Evolutionary conservation across 2,329 filamentous ascomycete species (phyloP).

Genomic region (Rutstroemia sp.): DNA sequence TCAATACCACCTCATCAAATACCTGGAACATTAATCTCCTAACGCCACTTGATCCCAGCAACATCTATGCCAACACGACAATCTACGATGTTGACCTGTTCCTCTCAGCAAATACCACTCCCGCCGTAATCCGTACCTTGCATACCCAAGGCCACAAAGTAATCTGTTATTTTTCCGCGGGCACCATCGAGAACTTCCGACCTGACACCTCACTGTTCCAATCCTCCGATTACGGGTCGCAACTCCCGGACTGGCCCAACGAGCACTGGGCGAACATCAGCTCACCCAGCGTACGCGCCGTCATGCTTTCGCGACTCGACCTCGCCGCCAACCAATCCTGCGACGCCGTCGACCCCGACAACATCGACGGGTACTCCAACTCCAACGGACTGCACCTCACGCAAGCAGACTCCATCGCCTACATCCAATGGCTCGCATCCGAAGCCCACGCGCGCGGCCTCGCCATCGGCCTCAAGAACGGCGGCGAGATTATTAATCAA

Average conservation of each 20-base stretch:
- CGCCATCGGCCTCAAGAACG: constrained; percentile 63
- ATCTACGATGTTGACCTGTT: constrained; percentile 33
- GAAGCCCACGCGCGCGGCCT: constrained; percentile 48
- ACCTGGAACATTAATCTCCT: constrained; percentile 12
- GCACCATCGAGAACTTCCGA: constrained; percentile 58
- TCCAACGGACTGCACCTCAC: constrained; percentile 52
- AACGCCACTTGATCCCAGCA: neutral
- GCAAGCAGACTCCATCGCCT: constrained; percentile 47
- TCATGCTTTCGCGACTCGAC: constrained; percentile 55
- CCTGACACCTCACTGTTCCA: constrained; percentile 47
- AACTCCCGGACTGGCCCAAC: constrained; percentile 54
- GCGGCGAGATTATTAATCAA: constrained; percentile 41
- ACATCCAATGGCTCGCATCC: constrained; percentile 51
- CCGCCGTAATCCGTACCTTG: constrained; percentile 38
- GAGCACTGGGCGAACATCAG: constrained; percentile 60
- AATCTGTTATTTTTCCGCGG: constrained; percentile 70
- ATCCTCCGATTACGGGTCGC: constrained; percentile 45
- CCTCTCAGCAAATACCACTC: constrained; percentile 35
- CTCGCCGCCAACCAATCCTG: constrained; percentile 55
- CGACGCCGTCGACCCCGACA: constrained; percentile 63
- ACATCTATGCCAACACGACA: constrained; percentile 20
- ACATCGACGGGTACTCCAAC: constrained; percentile 61
- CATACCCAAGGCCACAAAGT: constrained; percentile 48
- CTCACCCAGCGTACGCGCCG: constrained; percentile 48
- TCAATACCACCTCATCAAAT: neutral